Conservation (phyloP, 176 grass and related monocot genomes). For the Rhynchospora tenuis region DNA sequence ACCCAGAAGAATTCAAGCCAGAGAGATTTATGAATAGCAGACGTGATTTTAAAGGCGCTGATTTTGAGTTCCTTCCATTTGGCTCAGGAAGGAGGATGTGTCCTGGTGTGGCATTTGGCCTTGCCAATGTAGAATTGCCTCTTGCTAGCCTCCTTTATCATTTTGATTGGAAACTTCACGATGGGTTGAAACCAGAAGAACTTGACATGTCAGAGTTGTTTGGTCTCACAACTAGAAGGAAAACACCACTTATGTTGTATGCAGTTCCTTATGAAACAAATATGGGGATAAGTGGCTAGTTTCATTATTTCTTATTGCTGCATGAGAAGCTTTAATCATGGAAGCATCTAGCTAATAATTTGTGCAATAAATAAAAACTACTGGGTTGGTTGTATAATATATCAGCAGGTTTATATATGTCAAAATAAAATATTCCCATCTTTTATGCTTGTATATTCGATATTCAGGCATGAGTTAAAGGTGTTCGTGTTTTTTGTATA, state of each 20-base stretch:
- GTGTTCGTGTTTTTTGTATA: too few relatives aligned
- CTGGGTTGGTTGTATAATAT: too few relatives aligned
- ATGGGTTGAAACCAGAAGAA: not conserved
- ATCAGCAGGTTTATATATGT: not conserved
- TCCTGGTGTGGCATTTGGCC: slow-evolving; percentile 15
- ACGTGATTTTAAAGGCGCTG: slow-evolving; percentile 14
- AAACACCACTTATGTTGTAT: not conserved
- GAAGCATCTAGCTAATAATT: not conserved
- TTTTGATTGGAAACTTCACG: slow-evolving; percentile 30
- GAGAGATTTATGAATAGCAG: slow-evolving; percentile 19
- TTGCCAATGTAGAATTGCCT: slow-evolving; percentile 3
- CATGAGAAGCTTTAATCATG: not conserved
- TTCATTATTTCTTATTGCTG: not conserved
- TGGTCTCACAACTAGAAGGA: slow-evolving; percentile 6
- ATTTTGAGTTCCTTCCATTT: slow-evolving; percentile 31
- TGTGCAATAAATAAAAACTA: not conserved
- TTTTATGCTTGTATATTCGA: not conserved
- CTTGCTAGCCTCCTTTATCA: slow-evolving; percentile 26
- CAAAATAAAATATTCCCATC: not conserved
- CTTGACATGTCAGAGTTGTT: slow-evolving; percentile 23
- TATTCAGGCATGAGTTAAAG: too few relatives aligned
- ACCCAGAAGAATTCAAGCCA: slow-evolving; percentile 20
- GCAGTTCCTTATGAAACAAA: not conserved
- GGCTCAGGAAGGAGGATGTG: slow-evolving; percentile 40
- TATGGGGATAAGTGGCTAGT: not conserved